Percentiles rank a stretch among this genome's conserved stretches.
Evolutionary conservation across 2,329 filamentous ascomycete genomes (phyloP).

Genomic region (Aspergillus pseudoviridinutans): DNA sequence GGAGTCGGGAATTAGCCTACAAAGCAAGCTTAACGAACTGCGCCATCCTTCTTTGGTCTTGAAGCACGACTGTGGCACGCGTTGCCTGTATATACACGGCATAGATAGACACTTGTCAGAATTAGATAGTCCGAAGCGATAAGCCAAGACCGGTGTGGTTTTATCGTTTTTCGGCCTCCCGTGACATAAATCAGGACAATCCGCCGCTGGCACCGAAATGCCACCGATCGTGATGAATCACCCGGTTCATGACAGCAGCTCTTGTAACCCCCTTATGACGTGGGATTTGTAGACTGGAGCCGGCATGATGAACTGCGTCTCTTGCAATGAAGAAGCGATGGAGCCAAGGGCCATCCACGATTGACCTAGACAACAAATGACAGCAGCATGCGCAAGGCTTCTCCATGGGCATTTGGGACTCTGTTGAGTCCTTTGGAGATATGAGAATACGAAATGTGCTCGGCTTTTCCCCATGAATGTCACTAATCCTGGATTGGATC

Average conservation of each 20-base stretch:
- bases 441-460: no score
- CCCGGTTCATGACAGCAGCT: background rate
- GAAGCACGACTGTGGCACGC: background rate
- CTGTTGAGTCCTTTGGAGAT: no score
- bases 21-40: background rate
- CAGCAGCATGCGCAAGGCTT: no score
- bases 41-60: background rate
- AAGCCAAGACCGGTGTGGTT: background rate
- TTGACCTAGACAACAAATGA: no score
- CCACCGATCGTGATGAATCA: background rate
- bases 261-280: background rate
- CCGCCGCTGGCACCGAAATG: background rate
- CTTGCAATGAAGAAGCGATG: no score
- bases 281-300: no score
- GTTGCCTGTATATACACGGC: background rate
- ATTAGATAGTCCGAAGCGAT: background rate
- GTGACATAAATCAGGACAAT: background rate
- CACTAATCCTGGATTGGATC: no score
- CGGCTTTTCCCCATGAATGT: no score
- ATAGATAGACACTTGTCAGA: background rate
- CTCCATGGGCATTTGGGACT: no score
- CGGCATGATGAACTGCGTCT: no score
- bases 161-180: background rate
- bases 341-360: no score
- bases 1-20: background rate